Evolutionary conservation across 2,329 filamentous ascomycete genomes (phyloP), one percentile per base, ranked within the genome.

Genomic region (Aspergillus melleus): DNA sequence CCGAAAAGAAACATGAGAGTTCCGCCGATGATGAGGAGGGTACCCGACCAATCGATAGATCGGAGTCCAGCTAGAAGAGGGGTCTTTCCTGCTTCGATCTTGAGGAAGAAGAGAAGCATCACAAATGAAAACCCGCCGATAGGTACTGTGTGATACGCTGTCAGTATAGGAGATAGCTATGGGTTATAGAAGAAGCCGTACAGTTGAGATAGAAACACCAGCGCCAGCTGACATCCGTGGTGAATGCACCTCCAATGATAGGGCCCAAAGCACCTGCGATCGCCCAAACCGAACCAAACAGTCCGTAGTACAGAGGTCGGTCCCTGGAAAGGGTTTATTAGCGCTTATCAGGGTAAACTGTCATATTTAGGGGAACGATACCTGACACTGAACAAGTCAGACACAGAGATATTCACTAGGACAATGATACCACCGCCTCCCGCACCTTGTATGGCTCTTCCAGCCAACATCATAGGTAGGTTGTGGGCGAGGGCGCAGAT

Each of bases 1-100:
- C 92, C 93, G 47, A 96, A 86, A 4, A 96, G 85, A 64, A 96
- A 82, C 90, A 96, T 94, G 20, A 96, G 80, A 0, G 90, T 93
- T 20, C 89, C 91, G 47, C 89, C 90, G 24, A 93, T 84, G 71
- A 96, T 86, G 30, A 82, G 77, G 26, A 88, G 65, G 1, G 81
- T 83, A n/a, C 86, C 86, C 10, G 84, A 66, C 86, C 86, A 89
- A 72, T 88, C 86, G 61, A 89, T 86, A 5, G 84, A 82, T 62
- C 83, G 83, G 46, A 88, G 70, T 6, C 86, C 86, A 19, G 82
- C 80, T 46, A 81, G 60, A 5, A 88, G 72, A 0, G 84, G 83
- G 0, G 86, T 88, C 63, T 81, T 84, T 12, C 86, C 85, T 1
- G 84, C 86, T 64, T 88, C 82, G 55, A 88, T 76, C 62, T 86